Evolutionary conservation across 306 rosid species (phyloP), one percentile per base, ranked within the genome.

Genomic region (Ziziphus jujuba): DNA sequence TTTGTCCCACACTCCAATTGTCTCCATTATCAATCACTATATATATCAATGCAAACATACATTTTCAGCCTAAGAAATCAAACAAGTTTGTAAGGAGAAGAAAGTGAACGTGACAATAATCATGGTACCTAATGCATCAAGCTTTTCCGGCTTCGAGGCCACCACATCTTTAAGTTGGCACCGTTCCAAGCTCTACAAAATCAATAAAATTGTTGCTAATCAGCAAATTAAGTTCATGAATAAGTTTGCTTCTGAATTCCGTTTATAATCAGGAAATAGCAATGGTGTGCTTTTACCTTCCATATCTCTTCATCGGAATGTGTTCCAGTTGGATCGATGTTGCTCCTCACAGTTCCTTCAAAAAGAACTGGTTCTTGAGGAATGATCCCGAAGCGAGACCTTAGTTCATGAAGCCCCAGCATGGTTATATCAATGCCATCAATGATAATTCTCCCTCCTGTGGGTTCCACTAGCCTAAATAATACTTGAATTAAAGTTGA

Each of bases 331-430:
- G 99, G 99, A 72, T 93, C 99, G 28, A 93, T 75, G 75, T 93
- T 93, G 84, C 82, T 88, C 77, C 97, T 78, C 5, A 93, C 90
- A 0, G 99, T 93, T 59, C 99, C 99, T 80, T 93, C 97, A 25
- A 93, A 93, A 69, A 93, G 99, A 20, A 93, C 96, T 66, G 99
- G 99, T 63, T 93, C 99, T 75, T 93, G 99, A 65, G 99, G 99
- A 71, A 93, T 93, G 81, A 90, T 93, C 23, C 99, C 95, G 3
- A 93, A 90, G 6, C 99, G 87, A 54, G 98, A 90, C 70, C 98
- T 76, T 21, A 93, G 88, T 70, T 93, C 96, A 59, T 93, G 99
- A 80, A 93, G 99, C 14, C 99, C 99, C 28, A 93, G 66, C 16
- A 40, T 62, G 9, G 81, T 54, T 56, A 81, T 90, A 78, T 93